Base-by-base conservation (phyloP, 192 early-diverging fungal genomes). In the Coemansia sp. region DNA sequence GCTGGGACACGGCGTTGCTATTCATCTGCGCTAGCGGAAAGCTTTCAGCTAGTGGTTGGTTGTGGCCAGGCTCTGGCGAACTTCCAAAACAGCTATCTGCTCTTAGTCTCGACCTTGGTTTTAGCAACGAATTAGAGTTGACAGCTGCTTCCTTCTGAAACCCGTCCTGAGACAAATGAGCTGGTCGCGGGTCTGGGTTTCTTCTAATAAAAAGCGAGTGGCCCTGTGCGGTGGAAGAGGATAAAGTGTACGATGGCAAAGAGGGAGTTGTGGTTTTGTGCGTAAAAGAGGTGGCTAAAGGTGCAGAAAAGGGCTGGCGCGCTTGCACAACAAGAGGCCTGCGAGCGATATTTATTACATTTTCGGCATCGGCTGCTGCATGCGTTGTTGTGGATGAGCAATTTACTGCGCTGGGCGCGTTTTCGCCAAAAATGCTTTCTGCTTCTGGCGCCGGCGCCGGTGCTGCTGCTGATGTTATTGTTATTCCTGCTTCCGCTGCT, bases 241-340 rank as follows among this genome's bases (percentile, higher is more conserved):
- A 16, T 16, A 42, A 42, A 42, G 3, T 9, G 39, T 42, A 42
- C 8, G 39, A 42, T 8, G 39, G 39, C 11, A 42, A 42, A 42
- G 39, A 42, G 13, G 39, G 39, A 42, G 39, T 13, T 3, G 39
- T 16, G 1, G 39, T 13, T 42, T 42, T 42, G 13, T 9, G 39
- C 39, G 39, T 42, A 42, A 42, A 42, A 42, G 39, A 42, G 39
- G 39, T 42, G 39, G 39, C 5, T 42, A 42, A 10, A 42, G 39
- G 39, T 42, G 39, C 14, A 42, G 39, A 42, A 42, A 42, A 42
- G 14, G 39, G 39, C 14, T 42, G 39, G 39, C 39, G 39, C 11
- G 39, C 39, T 10, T 42, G 39, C 8, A 42, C 39, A 14, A 51
- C 49, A 51, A 51, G 49, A 51, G 49, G 20, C 49, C 25, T 51